phyloP scores from a whole-genome alignment of 2,329 filamentous ascomycete genomes.

The Penicillium digitatum region DNA sequence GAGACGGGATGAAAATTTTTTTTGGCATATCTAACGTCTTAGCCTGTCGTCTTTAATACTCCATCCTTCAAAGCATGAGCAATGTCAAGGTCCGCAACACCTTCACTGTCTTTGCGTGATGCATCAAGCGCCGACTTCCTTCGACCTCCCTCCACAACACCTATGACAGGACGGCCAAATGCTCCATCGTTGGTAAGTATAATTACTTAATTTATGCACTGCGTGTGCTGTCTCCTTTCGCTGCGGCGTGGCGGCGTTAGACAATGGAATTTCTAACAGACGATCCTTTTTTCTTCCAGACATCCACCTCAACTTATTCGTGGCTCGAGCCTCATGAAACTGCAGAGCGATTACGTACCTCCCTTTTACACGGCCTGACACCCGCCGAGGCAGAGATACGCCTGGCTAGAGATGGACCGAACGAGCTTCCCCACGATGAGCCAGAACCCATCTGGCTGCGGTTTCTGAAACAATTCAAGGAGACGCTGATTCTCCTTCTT shows the following conservation, averaged over 20 bases:
- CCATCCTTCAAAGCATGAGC: slow-evolving; percentile 44
- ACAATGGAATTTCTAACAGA: slow-evolving; percentile 12
- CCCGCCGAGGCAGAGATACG: slow-evolving; percentile 76
- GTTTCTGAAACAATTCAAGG: slow-evolving; percentile 94
- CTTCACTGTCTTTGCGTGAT: slow-evolving; percentile 57
- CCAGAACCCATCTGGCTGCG: slow-evolving; percentile 93
- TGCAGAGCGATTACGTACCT: slow-evolving; percentile 73
- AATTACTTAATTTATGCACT: neutral
- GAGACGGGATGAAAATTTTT: slow-evolving; percentile 29
- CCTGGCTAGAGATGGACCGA: slow-evolving; percentile 76
- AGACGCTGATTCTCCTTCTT: slow-evolving; percentile 88
- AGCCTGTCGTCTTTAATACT: slow-evolving; percentile 4
- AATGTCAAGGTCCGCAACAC: slow-evolving; percentile 61
- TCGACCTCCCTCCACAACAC: slow-evolving; percentile 29
- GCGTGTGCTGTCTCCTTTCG: too few relatives aligned
- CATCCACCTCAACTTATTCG: slow-evolving; percentile 51
- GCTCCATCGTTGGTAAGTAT: slow-evolving; percentile 36
- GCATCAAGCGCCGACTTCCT: slow-evolving; percentile 34
- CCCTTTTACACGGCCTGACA: slow-evolving; percentile 75
- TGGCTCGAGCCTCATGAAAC: slow-evolving; percentile 73
- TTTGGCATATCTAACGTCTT: slow-evolving; percentile 16
- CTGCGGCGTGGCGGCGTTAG: neutral
- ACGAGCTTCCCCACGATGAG: slow-evolving; percentile 90
- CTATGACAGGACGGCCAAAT: slow-evolving; percentile 28
- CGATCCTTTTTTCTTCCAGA: slow-evolving; percentile 24